Evolutionary conservation across 305 asterid genomes (phyloP).

Genomic region (Salvia sclarea): DNA sequence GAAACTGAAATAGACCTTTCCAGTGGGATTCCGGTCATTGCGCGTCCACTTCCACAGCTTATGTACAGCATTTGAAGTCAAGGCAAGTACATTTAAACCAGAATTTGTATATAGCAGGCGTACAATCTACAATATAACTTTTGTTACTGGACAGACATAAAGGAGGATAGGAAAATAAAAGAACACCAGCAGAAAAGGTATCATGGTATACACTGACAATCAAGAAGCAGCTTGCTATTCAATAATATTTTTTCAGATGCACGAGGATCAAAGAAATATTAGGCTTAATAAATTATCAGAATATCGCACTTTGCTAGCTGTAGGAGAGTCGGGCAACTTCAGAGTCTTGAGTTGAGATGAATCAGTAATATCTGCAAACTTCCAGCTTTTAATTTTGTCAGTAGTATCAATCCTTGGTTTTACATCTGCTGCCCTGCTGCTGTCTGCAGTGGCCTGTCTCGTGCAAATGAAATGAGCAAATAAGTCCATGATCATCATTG

Average conservation of each 20-base stretch:
- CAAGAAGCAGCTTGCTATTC: conserved; percentile 2
- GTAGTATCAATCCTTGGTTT: conserved; percentile 77
- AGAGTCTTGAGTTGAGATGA: conserved; percentile 77
- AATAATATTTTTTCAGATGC: conserved; percentile 4
- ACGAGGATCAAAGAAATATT: neutral
- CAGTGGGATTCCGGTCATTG: conserved; percentile 85
- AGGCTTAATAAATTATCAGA: conserved; percentile 16
- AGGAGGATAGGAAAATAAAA: conserved; percentile 12
- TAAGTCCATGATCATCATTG: neutral
- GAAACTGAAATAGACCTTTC: conserved; percentile 74
- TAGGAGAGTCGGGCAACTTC: conserved; percentile 76
- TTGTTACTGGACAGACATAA: conserved; percentile 16
- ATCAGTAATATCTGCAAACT: conserved; percentile 75
- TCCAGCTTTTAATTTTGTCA: conserved; percentile 83
- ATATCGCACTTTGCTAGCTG: conserved; percentile 74
- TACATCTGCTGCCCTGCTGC: conserved; percentile 75
- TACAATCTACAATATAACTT: conserved; percentile 53
- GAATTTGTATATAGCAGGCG: conserved; percentile 84
- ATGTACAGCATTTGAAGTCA: conserved; percentile 86
- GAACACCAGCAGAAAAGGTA: neutral
- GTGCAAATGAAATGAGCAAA: conserved; percentile 34
- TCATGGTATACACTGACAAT: conserved; percentile 1
- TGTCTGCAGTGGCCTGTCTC: conserved; percentile 72
- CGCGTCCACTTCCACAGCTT: conserved; percentile 98
- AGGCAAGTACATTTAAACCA: conserved; percentile 76